phyloP scores from a whole-genome alignment of 2,329 filamentous ascomycete genomes.

The Tetracladium maxilliforme region DNA sequence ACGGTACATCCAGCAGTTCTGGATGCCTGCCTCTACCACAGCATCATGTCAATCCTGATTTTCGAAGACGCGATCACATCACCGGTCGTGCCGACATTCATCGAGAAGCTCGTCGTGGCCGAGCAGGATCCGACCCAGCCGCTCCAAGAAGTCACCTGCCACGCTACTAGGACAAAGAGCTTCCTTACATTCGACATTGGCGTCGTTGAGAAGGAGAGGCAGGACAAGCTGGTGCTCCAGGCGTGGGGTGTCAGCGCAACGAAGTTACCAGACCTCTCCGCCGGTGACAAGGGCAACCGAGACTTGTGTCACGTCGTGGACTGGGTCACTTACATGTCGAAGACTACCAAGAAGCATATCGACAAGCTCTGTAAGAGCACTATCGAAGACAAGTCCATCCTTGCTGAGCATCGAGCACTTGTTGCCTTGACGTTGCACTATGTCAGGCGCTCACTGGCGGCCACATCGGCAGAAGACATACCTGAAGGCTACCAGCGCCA shows the following conservation, averaged over 20 bases:
- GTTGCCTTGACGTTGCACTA: slow-evolving; percentile 1
- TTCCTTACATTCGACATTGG: slow-evolving; percentile 1
- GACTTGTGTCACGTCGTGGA: slow-evolving; percentile 1
- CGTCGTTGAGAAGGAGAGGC: not conserved
- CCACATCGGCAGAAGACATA: slow-evolving; percentile 1
- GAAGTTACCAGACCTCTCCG: slow-evolving; percentile 1
- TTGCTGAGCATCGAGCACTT: not conserved
- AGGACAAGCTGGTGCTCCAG: slow-evolving; percentile 1
- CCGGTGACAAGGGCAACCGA: slow-evolving; percentile 1
- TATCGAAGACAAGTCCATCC: not conserved
- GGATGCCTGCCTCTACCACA: slow-evolving; percentile 1
- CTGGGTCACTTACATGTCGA: slow-evolving; percentile 1
- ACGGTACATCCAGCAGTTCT: slow-evolving; percentile 1
- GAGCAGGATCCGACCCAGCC: slow-evolving; percentile 1
- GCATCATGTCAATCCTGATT: slow-evolving; percentile 1
- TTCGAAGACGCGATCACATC: not conserved
- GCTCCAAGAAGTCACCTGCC: slow-evolving; percentile 1
- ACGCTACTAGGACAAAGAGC: slow-evolving; percentile 1
- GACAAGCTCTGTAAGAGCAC: not conserved
- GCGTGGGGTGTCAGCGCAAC: slow-evolving; percentile 1
- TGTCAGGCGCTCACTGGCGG: slow-evolving; percentile 1
- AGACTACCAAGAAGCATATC: slow-evolving; percentile 1
- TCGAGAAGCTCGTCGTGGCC: slow-evolving; percentile 1
- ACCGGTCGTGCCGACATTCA: slow-evolving; percentile 1
- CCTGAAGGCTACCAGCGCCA: slow-evolving; percentile 1